Percentiles rank a stretch among this genome's conserved stretches.
These are phyloP conservation scores for Apophysomyces sp. DNA, from an alignment of 371 early-diverging fungal species.

Conservation along the genomic window DNA sequence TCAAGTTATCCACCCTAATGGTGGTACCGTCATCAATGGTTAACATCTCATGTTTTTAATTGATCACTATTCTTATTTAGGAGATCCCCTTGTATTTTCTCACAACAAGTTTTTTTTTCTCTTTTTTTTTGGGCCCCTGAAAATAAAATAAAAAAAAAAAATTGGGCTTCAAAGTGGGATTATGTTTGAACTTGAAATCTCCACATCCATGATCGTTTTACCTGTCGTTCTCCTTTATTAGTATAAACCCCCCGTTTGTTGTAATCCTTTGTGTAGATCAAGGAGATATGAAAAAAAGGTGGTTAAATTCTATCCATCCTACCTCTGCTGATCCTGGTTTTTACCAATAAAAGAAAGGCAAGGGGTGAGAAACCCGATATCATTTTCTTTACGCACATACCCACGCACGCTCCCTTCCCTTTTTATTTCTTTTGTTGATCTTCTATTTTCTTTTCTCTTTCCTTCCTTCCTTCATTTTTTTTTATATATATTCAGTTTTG, in stretches of 20 bases:
- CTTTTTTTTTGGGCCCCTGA: not conserved
- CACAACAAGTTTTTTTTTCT: no score
- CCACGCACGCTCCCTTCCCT: not conserved
- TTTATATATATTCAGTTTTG: not conserved
- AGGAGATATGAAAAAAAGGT: not conserved
- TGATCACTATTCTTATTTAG: not conserved
- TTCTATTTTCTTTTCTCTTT: not conserved
- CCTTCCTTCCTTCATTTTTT: not conserved
- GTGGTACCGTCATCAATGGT: constrained; percentile 46
- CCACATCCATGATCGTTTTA: constrained; percentile 1
- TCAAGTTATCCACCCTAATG: constrained; percentile 54
- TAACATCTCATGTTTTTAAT: constrained; percentile 16
- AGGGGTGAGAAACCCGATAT: constrained; percentile 1
- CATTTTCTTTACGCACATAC: constrained; percentile 1
- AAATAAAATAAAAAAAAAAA: not conserved
- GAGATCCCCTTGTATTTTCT: not conserved
- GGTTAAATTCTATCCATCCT: not conserved
- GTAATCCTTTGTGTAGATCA: not conserved
- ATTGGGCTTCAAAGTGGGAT: not conserved
- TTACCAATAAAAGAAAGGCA: constrained; percentile 1
- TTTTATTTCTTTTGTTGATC: not conserved
- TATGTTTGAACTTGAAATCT: not conserved
- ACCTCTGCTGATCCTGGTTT: constrained; percentile 8
- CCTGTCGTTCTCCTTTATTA: not conserved
- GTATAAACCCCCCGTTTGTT: not conserved